phyloP scores from a whole-genome alignment of 2,329 filamentous ascomycete genomes.

The Davidsoniella eucalypti region DNA sequence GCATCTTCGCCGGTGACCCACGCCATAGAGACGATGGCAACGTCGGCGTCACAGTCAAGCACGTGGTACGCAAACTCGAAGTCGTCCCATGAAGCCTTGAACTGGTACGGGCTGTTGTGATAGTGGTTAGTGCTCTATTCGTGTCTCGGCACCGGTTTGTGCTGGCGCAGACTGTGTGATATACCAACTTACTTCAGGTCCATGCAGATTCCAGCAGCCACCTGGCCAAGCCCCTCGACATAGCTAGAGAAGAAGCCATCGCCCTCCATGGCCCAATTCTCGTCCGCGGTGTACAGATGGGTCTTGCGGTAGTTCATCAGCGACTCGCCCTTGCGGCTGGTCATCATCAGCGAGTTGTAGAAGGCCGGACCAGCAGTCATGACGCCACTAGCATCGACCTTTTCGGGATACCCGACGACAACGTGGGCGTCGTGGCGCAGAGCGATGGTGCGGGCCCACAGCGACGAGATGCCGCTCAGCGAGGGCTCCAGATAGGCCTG shows the following conservation, averaged over 20 bases:
- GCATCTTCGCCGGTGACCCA: slow-evolving; percentile 49
- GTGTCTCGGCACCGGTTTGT: background rate
- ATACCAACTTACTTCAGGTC: slow-evolving; percentile 39
- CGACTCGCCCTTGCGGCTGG: slow-evolving; percentile 42
- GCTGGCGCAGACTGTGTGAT: background rate
- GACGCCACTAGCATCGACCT: slow-evolving; percentile 31
- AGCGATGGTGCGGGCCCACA: slow-evolving; percentile 55
- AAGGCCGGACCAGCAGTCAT: slow-evolving; percentile 38
- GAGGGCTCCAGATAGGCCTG: slow-evolving; percentile 50
- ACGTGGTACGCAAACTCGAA: slow-evolving; percentile 38
- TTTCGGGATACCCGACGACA: slow-evolving; percentile 59
- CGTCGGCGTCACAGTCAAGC: slow-evolving; percentile 35
- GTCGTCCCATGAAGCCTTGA: slow-evolving; percentile 22
- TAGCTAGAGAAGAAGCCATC: slow-evolving; percentile 31
- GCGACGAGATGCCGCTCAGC: slow-evolving; percentile 46
- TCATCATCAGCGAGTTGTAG: slow-evolving; percentile 37
- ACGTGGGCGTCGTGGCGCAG: slow-evolving; percentile 51
- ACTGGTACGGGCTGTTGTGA: slow-evolving; percentile 21
- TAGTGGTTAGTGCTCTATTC: background rate
- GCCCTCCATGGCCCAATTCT: slow-evolving; percentile 40
- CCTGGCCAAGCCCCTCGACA: slow-evolving; percentile 32
- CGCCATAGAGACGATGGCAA: slow-evolving; percentile 61
- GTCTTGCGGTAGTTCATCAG: slow-evolving; percentile 45
- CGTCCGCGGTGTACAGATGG: slow-evolving; percentile 39
- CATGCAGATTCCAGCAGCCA: slow-evolving; percentile 47